Percentiles rank a stretch among this genome's conserved stretches.
Evolutionary conservation across 1,139 yeast species (phyloP).

Genomic region (Hanseniaspora uvarum): DNA sequence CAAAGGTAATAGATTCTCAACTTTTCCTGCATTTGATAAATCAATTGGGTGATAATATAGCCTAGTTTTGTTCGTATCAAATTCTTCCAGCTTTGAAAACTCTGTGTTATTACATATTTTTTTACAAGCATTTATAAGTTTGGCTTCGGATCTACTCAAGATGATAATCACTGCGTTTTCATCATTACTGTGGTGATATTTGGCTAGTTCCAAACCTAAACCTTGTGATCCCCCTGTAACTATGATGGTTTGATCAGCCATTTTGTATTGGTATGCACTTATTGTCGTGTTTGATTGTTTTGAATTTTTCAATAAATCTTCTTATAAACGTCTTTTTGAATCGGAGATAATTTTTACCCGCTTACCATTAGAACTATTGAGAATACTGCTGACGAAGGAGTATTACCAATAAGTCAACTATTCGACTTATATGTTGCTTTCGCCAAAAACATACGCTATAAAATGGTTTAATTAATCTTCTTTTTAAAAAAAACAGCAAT

Average conservation of each 20-base stretch:
- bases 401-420: no score
- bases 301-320: no score
- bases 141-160: conserved; percentile 62
- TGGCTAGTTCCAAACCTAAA: conserved; percentile 71
- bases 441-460: no score
- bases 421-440: no score
- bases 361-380: no score
- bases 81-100: background rate
- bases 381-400: no score
- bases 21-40: conserved; percentile 46
- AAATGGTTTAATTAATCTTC: no score
- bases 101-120: conserved; percentile 30
- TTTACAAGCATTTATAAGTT: conserved; percentile 42
- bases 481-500: no score
- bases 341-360: no score
- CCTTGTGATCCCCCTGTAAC: conserved; percentile 96
- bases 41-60: conserved; percentile 53
- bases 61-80: conserved; percentile 9
- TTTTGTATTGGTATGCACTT: conserved; percentile 24
- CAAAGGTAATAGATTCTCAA: conserved; percentile 38
- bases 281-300: background rate
- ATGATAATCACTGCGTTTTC: conserved; percentile 56
- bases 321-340: no score
- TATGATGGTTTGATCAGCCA: conserved; percentile 51
- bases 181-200: conserved; percentile 37